These are phyloP conservation scores for Cordia subcordata DNA, from an alignment of 257 asterid genomes.

Conservation along the genomic window DNA sequence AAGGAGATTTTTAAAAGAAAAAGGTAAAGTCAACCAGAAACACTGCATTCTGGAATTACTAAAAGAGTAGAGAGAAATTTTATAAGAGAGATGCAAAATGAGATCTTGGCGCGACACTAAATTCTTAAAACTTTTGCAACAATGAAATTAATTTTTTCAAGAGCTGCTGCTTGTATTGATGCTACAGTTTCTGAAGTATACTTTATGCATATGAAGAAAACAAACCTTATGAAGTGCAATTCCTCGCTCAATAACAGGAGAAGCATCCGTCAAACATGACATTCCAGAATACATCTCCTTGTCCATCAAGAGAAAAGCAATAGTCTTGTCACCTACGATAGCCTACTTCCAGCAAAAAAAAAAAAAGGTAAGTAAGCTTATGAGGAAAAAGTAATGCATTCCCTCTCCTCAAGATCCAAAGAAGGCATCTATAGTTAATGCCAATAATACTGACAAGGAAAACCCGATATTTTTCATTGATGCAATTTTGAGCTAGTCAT, in stretches of 20 bases:
- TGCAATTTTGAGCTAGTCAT: too few species aligned
- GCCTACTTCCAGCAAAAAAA: slow-evolving; percentile 45
- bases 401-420: too few species aligned
- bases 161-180: too few species aligned
- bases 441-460: too few species aligned
- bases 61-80: background rate
- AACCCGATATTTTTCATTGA: too few species aligned
- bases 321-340: slow-evolving; percentile 94
- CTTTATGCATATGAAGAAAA: background rate
- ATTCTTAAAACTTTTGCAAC: too few species aligned
- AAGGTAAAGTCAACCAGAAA: background rate
- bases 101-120: too few species aligned
- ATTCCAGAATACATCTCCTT: slow-evolving; percentile 91
- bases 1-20: too few species aligned
- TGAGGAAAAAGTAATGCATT: slow-evolving; percentile 1
- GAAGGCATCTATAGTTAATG: too few species aligned
- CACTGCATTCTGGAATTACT: background rate
- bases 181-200: too few species aligned
- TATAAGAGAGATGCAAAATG: too few species aligned
- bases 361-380: slow-evolving; percentile 10
- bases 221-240: slow-evolving; percentile 94
- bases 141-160: too few species aligned
- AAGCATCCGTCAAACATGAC: slow-evolving; percentile 80
- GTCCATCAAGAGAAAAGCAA: slow-evolving; percentile 88
- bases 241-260: slow-evolving; percentile 86